phyloP scores from a whole-genome alignment of 306 rosid genomes.

The Pterocarpus macrocarpus region DNA sequence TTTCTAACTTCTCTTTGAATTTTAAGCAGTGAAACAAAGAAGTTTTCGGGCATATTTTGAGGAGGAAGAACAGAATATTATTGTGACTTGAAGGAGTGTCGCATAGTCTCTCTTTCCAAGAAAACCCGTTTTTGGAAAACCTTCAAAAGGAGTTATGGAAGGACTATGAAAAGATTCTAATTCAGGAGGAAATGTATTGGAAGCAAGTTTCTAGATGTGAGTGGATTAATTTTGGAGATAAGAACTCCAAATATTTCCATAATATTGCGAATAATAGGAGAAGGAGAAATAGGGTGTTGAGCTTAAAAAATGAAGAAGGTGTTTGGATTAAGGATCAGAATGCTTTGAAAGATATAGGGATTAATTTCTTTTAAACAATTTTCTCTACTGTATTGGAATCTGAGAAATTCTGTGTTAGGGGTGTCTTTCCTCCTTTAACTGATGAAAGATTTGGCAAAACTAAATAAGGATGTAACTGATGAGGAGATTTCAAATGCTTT shows the following conservation, averaged over 20 bases:
- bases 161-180: neutral
- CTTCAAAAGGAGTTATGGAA: neutral
- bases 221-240: neutral
- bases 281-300: too few species aligned
- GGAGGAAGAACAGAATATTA: neutral
- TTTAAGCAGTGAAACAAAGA: neutral
- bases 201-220: neutral
- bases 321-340: neutral
- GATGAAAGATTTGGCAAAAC: too few species aligned
- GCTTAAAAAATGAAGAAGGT: neutral
- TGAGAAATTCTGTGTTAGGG: too few species aligned
- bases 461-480: too few species aligned
- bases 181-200: neutral
- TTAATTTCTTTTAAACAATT: too few species aligned
- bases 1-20: too few species aligned
- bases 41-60: neutral
- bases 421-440: too few species aligned
- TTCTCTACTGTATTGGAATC: too few species aligned
- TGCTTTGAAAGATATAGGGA: neutral
- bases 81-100: neutral
- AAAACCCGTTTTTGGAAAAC: neutral
- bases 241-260: neutral
- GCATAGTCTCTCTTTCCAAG: neutral
- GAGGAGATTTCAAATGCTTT: too few species aligned
- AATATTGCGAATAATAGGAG: too few species aligned